These are phyloP conservation scores for Colletotrichum sp. DNA, from an alignment of 2,329 filamentous ascomycete species.

Conservation along the genomic window DNA sequence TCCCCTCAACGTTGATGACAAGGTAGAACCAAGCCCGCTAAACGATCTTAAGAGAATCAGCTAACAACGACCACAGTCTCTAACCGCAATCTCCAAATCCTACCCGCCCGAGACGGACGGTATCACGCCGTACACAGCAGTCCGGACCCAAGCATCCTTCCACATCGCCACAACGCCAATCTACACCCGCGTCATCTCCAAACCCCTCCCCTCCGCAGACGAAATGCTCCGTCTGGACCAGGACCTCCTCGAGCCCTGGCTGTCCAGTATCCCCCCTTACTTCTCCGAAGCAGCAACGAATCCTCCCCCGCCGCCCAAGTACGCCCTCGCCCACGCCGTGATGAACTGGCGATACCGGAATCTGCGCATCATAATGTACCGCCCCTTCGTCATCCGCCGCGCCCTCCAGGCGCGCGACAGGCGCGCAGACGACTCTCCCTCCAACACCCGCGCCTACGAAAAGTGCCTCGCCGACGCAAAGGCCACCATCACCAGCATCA, in stretches of 20 bases:
- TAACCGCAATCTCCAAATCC: conserved; percentile 37
- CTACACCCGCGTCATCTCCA: conserved; percentile 50
- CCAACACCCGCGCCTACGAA: conserved; percentile 22
- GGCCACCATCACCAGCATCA: conserved; percentile 42
- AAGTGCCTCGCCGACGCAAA: conserved; percentile 45
- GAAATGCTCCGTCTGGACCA: conserved; percentile 46
- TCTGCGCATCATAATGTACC: conserved; percentile 51
- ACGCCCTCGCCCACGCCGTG: conserved; percentile 42
- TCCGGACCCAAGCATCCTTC: conserved; percentile 48
- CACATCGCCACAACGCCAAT: conserved; percentile 48
- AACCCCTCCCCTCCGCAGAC: conserved; percentile 42
- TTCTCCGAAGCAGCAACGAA: conserved; percentile 36
- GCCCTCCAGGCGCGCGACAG: conserved; percentile 24
- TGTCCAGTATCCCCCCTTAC: conserved; percentile 36
- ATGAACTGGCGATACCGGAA: conserved; percentile 49
- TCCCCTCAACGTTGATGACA: conserved; percentile 36
- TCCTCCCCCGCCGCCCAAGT: conserved; percentile 38
- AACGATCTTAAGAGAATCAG: background rate
- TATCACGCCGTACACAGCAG: conserved; percentile 48
- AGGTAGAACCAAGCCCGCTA: background rate
- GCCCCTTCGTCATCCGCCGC: conserved; percentile 48
- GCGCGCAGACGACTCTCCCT: background rate
- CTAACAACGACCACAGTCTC: background rate
- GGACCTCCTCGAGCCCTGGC: conserved; percentile 42
- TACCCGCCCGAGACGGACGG: conserved; percentile 38